phyloP scores from a whole-genome alignment of 73 alveolate species.

The Uronychia binucleata region DNA sequence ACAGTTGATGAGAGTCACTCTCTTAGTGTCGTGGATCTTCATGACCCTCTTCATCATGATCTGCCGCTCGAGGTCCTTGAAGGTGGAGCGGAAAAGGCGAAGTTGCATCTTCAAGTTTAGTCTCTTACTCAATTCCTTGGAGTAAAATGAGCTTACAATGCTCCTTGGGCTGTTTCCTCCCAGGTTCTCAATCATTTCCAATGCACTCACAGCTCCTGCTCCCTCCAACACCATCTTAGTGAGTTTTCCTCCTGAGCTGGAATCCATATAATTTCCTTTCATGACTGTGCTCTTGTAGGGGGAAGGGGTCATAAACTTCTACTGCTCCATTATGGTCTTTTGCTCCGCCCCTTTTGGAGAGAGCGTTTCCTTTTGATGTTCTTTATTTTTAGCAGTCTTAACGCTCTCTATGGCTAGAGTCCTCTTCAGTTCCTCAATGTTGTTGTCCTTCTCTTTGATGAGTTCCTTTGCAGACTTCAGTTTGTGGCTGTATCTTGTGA shows the following conservation, averaged over 20 bases:
- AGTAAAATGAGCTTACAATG: not conserved
- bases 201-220: not conserved
- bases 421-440: not conserved
- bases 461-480: not conserved
- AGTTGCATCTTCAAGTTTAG: conserved; percentile 4
- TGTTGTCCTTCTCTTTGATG: not conserved
- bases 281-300: not conserved
- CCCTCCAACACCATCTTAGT: not conserved
- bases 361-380: not conserved
- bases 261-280: not conserved
- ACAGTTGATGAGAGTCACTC: conserved; percentile 18
- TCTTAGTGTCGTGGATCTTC: conserved; percentile 19
- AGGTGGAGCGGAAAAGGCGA: conserved; percentile 5
- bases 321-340: not conserved
- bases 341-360: not conserved
- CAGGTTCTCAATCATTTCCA: not conserved
- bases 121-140: conserved; percentile 8
- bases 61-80: conserved; percentile 24
- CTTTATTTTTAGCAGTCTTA: not conserved
- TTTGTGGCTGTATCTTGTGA: not conserved
- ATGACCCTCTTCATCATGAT: conserved; percentile 23
- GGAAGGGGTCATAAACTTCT: not conserved
- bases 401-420: not conserved
- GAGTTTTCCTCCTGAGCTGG: not conserved
- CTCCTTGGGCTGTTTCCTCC: not conserved